A percentile compares a stretch with the other conserved stretches of the same genome.
Conservation (phyloP, 2,329 filamentous ascomycete species). For the Ceratocystis smalleyi region DNA sequence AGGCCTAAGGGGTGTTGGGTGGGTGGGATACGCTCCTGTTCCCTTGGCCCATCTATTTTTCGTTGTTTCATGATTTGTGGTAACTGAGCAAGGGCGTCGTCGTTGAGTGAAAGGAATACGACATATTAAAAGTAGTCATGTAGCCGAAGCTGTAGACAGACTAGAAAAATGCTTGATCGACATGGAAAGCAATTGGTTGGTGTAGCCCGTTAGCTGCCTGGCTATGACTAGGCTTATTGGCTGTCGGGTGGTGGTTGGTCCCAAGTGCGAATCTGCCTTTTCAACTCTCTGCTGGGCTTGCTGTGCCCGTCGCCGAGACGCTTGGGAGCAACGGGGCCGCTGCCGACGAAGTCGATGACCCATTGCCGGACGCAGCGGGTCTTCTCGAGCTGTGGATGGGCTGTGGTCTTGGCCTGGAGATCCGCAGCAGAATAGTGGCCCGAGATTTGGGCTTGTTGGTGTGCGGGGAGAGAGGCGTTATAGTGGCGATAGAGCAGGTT, state of each 20-base stretch:
- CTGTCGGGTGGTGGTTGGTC: slow-evolving; percentile 11
- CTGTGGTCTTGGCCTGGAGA: slow-evolving; percentile 25
- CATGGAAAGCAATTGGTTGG: too few species aligned
- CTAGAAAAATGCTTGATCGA: too few species aligned
- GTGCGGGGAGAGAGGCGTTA: slow-evolving; percentile 33
- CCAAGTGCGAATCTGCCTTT: slow-evolving; percentile 15
- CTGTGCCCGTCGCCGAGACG: slow-evolving; percentile 16
- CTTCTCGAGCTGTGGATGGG: slow-evolving; percentile 43
- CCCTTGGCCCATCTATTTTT: too few species aligned
- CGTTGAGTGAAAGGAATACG: too few species aligned
- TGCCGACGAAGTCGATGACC: slow-evolving; percentile 52
- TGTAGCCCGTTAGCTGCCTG: not conserved
- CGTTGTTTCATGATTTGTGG: too few species aligned
- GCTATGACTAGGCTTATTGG: not conserved
- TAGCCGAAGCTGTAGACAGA: too few species aligned
- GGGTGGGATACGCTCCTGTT: too few species aligned
- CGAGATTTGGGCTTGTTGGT: slow-evolving; percentile 35
- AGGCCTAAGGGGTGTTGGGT: not conserved
- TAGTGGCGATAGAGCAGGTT: slow-evolving; percentile 47
- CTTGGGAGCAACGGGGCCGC: not conserved
- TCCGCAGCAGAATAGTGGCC: slow-evolving; percentile 43
- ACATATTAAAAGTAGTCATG: too few species aligned
- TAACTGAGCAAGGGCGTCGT: too few species aligned
- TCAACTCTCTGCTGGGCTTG: slow-evolving; percentile 18
- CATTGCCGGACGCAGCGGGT: slow-evolving; percentile 56